Evolutionary conservation across 257 asterid genomes (phyloP).

Genomic region (Primulina eburnea): DNA sequence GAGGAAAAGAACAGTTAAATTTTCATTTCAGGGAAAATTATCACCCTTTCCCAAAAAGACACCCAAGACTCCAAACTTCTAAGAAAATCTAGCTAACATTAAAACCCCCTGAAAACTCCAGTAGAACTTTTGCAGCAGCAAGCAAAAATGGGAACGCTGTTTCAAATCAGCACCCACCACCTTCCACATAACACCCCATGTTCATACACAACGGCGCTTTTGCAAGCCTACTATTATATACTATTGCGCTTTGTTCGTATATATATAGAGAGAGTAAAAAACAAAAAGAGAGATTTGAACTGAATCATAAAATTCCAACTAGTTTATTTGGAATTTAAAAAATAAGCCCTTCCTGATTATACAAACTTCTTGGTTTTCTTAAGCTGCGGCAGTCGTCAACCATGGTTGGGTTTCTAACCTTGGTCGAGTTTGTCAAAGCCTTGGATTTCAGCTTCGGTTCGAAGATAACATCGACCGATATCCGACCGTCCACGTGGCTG

Average conservation of each 20-base stretch:
- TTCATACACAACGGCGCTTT: constrained; percentile 36
- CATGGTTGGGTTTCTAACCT: constrained; percentile 31
- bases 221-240: neutral
- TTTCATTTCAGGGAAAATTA: constrained; percentile 5
- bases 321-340: neutral
- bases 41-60: constrained; percentile 3
- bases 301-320: constrained; percentile 12
- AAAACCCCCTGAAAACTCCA: constrained; percentile 11
- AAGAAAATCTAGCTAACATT: constrained; percentile 15
- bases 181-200: constrained; percentile 21
- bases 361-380: constrained; percentile 19
- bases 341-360: constrained; percentile 16
- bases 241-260: constrained; percentile 25
- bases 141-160: constrained; percentile 33
- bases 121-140: constrained; percentile 21
- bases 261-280: constrained; percentile 29
- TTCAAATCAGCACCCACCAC: constrained; percentile 28
- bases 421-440: constrained; percentile 25
- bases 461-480: constrained; percentile 3
- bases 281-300: constrained; percentile 39
- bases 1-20: neutral
- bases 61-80: neutral
- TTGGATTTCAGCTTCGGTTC: constrained; percentile 31
- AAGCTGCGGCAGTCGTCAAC: constrained; percentile 36
- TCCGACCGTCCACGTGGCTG: constrained; percentile 59